Evolutionary conservation across 208 protist genomes (phyloP), one percentile per base, ranked within the genome.

Genomic region (Trypanosoma vivax): DNA sequence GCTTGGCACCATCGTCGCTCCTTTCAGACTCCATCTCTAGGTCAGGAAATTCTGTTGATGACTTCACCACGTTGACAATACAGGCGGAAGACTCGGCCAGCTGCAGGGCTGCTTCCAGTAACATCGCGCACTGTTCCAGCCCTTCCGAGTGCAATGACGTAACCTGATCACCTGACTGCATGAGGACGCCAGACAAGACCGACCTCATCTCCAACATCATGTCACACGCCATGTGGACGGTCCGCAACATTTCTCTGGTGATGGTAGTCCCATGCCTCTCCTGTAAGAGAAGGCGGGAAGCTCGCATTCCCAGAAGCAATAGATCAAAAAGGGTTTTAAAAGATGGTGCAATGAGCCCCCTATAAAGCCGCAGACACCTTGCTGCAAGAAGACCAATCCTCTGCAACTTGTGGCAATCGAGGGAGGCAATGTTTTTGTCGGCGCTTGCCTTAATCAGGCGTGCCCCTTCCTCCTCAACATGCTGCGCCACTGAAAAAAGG

Each of bases 351-450:
- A 55, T 24, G 43, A 35, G 56, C 28, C 42, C 40, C 5, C 57
- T 49, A 53, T 56, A 64, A 5, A 64, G 31, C 25, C 40, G 29
- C 21, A 64, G 10, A 38, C 57, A 64, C 23, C 16, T 47, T 13
- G 45, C 48, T 4, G 50, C 59, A 31, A 65, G 38, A 18, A 10
- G 9, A 27, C 59, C 34, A 5, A 65, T 34, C 2, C 42, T 27
- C 5, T 48, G 49, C 2, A 46, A 25, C 19, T 45, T 27, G 18
- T 41, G 37, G 16, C n/a, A 2, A 14, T 25, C 3, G 6, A 55
- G n/a, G 10, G 10, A 24, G 4, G 21, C 30, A 19, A 18, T 1
- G 43, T 1, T 19, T 38, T 31, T n/a, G 21, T 18, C 1, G 39
- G 29, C 9, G 14, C 42, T 33, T 5, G 18, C 1, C 35, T 16